Percentiles rank a stretch among this genome's conserved stretches.
Evolutionary conservation across 768 basidiomycete genomes (phyloP).

Genomic region (Collybia sordida): DNA sequence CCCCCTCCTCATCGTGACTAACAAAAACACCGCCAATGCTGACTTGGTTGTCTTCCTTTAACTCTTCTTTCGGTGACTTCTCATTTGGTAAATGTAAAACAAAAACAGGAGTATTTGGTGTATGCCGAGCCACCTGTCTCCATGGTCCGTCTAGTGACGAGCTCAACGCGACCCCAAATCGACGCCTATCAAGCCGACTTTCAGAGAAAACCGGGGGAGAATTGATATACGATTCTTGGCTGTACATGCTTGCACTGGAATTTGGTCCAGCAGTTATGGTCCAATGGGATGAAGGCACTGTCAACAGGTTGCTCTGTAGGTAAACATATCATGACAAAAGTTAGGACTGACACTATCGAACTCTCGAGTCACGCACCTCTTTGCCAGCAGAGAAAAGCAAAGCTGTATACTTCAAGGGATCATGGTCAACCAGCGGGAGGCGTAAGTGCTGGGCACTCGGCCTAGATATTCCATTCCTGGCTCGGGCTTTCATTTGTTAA

Average conservation of each 20-base stretch:
- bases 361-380: background rate
- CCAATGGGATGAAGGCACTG: constrained; percentile 11
- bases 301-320: constrained; percentile 10
- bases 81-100: constrained; percentile 5
- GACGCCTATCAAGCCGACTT: constrained; percentile 14
- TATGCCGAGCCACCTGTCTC: background rate
- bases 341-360: background rate
- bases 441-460: constrained; percentile 10
- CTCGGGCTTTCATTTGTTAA: background rate
- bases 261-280: constrained; percentile 15
- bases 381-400: background rate
- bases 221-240: constrained; percentile 16
- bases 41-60: background rate
- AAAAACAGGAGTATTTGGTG: constrained; percentile 4
- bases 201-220: constrained; percentile 15
- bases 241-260: constrained; percentile 20
- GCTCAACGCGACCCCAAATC: constrained; percentile 19
- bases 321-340: background rate
- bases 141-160: constrained; percentile 16
- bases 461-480: constrained; percentile 7
- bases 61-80: background rate
- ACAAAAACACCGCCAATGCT: background rate
- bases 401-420: constrained; percentile 1
- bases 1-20: background rate
- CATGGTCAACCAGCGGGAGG: constrained; percentile 11